Evolutionary conservation across 1,139 yeast species (phyloP), one percentile per base, ranked within the genome.

Genomic region (Yamadazyma oceani): DNA sequence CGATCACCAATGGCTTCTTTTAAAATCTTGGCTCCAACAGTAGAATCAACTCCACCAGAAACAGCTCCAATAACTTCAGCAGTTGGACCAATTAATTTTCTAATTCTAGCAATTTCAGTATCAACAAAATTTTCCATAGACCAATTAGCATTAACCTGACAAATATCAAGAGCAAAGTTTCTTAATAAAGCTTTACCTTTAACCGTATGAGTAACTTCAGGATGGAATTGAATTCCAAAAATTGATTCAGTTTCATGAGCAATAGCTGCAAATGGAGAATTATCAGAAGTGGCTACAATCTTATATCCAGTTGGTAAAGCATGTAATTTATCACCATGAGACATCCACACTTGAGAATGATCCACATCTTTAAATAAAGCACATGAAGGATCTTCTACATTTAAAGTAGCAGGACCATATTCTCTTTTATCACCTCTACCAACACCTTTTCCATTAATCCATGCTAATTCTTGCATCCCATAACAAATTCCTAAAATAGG

Each of bases 41-140:
- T 92, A 40, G 98, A 92, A 68, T 92, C 99, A 48, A 94, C 98
- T 73, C 99, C 98, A 58, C 99, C 99, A 44, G 97, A 87, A 53
- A 92, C 98, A 40, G 99, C 99, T 69, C 99, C 99, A 60, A 92
- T 92, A 49, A 94, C 99, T 69, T 92, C 97, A 41, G 96, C 98
- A 44, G 90, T 84, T 50, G 96, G 97, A 42, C 99, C 99, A 50
- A 92, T 97, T 54, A 90, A 75, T 44, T 79, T 75, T 66, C 87
- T 80, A 53, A 92, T 94, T 67, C 98, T 82, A 51, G 87, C 82
- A 55, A 92, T 89, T 73, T 94, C 98, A 46, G 96, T 88, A 56
- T 88, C 96, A 57, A 94, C 85, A 66, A 92, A 92, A 74, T 92
- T 94, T 69, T 85, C 88, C 98, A 92, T 92, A 47, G 92, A 85